Percentiles rank a stretch among this genome's conserved stretches.
Conservation (phyloP, 2,329 filamentous ascomycete genomes). For the Penicillium sp. region DNA sequence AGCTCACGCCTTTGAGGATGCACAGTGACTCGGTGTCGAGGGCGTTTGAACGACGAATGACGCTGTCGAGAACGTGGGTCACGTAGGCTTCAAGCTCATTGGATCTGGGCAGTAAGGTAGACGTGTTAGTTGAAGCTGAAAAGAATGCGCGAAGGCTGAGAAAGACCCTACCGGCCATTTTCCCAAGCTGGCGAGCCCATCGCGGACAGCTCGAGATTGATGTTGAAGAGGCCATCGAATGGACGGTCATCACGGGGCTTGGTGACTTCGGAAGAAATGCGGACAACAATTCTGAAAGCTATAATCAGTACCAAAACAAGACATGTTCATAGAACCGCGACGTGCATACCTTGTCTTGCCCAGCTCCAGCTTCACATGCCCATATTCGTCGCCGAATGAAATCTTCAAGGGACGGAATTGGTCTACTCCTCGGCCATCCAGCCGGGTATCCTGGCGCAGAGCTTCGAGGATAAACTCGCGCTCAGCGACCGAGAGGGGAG, state of each 20-base stretch:
- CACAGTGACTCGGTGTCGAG: constrained; percentile 96
- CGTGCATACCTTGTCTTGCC: constrained; percentile 79
- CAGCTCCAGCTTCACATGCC: constrained; percentile 80
- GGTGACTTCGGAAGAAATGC: constrained; percentile 84
- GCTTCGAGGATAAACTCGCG: constrained; percentile 82
- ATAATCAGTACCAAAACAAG: constrained; percentile 22
- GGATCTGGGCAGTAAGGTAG: constrained; percentile 52
- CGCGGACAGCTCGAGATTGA: constrained; percentile 84
- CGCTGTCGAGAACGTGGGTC: constrained; percentile 88
- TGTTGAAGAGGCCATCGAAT: constrained; percentile 94
- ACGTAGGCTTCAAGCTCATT: constrained; percentile 84
- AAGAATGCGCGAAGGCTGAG: neutral
- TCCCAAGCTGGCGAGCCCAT: constrained; percentile 93
- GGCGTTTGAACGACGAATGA: constrained; percentile 85
- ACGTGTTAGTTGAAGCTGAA: neutral
- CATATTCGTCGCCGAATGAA: constrained; percentile 86
- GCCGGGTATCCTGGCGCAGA: constrained; percentile 74
- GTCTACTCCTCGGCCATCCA: constrained; percentile 82
- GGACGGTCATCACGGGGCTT: constrained; percentile 84
- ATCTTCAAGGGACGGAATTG: constrained; percentile 77
- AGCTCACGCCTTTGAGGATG: constrained; percentile 85
- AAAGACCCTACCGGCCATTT: constrained; percentile 64
- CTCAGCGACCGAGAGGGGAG: constrained; percentile 86
- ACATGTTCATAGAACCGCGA: neutral
- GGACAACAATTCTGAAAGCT: constrained; percentile 69